Percentiles rank a stretch among this genome's conserved stretches.
phyloP scores from a whole-genome alignment of 495 filamentous ascomycete species.

The Aspergillus kassunensis region DNA sequence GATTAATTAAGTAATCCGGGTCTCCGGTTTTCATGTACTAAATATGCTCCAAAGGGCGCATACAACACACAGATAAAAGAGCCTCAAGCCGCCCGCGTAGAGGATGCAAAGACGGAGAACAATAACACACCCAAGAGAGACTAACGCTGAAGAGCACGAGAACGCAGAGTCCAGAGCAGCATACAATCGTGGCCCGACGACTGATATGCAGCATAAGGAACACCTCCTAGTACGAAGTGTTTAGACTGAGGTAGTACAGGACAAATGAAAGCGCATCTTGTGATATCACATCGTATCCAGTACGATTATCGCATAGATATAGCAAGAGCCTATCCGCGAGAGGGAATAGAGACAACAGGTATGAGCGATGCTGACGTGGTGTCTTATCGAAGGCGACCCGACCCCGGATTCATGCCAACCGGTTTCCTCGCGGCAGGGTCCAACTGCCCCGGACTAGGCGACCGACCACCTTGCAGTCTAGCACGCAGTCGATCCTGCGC shows the following conservation, averaged over 20 bases:
- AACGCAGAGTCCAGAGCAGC: too few relatives aligned
- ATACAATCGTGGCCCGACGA: too few relatives aligned
- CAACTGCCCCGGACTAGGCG: conserved; percentile 31
- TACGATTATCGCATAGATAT: not conserved
- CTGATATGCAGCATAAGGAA: not conserved
- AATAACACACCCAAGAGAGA: too few relatives aligned
- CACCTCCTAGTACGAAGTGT: not conserved
- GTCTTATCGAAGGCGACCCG: conserved; percentile 18
- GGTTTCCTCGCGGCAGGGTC: conserved; percentile 38
- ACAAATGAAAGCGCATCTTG: not conserved
- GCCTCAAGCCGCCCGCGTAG: not conserved
- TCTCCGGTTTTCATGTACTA: too few relatives aligned
- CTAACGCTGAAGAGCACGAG: too few relatives aligned
- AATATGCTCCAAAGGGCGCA: too few relatives aligned
- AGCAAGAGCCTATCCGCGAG: not conserved
- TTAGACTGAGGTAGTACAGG: not conserved
- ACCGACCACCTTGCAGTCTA: conserved; percentile 54
- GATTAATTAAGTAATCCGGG: too few relatives aligned
- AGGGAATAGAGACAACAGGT: not conserved
- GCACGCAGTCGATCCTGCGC: conserved; percentile 68
- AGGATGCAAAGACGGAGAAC: not conserved
- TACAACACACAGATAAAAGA: not conserved
- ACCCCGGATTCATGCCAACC: conserved; percentile 24
- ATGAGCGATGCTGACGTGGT: conserved; percentile 13
- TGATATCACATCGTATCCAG: not conserved